These are phyloP conservation scores for Oenanthe javanica DNA, from an alignment of 140 eudicot genomes.

Conservation along the genomic window DNA sequence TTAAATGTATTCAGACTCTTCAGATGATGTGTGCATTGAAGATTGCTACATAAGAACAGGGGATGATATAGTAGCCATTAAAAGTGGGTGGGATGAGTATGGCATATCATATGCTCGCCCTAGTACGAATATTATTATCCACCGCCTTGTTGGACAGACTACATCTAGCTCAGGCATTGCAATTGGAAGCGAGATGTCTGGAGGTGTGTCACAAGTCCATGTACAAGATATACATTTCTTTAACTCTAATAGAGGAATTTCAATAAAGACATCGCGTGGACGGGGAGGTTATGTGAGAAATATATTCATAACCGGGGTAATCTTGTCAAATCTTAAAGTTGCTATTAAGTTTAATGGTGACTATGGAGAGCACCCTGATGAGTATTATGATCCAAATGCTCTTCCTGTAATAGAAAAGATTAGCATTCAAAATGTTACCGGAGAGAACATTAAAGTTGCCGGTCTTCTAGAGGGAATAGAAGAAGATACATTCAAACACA, in stretches of 20 bases:
- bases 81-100: conserved; percentile 20
- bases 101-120: conserved; percentile 15
- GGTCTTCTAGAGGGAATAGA: conserved; percentile 13
- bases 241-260: conserved; percentile 12
- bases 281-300: conserved; percentile 19
- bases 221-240: conserved; percentile 3
- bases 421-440: conserved; percentile 13
- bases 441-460: conserved; percentile 12
- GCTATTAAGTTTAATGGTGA: conserved; percentile 10
- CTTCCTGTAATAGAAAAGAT: conserved; percentile 12
- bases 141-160: conserved; percentile 14
- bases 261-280: conserved; percentile 10
- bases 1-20: conserved; percentile 16
- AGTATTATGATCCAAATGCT: conserved; percentile 13
- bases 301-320: conserved; percentile 11
- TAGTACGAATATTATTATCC: conserved; percentile 12
- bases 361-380: conserved; percentile 18
- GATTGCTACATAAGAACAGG: conserved; percentile 18
- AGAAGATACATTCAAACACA: conserved; percentile 6
- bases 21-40: conserved; percentile 19
- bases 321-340: conserved; percentile 11
- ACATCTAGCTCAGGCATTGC: conserved; percentile 16
- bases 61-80: conserved; percentile 15
- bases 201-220: conserved; percentile 15
- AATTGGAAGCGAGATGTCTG: conserved; percentile 19